phyloP scores from a whole-genome alignment of 148 eudicot genomes.

The Drosera capensis region DNA sequence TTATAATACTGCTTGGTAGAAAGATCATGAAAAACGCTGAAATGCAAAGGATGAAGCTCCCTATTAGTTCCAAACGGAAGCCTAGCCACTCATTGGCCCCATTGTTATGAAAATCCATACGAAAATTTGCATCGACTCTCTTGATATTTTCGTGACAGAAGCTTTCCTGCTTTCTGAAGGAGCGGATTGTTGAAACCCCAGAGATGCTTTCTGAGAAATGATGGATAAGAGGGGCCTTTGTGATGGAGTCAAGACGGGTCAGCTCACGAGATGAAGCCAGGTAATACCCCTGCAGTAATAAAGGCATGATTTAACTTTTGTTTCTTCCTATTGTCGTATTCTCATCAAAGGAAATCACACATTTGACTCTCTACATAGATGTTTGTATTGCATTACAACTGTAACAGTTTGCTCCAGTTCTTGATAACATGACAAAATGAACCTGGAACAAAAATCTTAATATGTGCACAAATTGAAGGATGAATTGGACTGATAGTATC shows the following conservation, averaged over 20 bases:
- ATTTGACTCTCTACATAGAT: too few relatives aligned
- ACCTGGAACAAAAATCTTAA: too few relatives aligned
- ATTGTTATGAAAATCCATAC: slow-evolving; percentile 89
- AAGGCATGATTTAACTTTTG: too few relatives aligned
- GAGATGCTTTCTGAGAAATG: slow-evolving; percentile 95
- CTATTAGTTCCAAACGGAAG: slow-evolving; percentile 73
- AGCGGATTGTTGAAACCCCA: slow-evolving; percentile 89
- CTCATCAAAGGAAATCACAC: too few relatives aligned
- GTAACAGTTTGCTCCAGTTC: too few relatives aligned
- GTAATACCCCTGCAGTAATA: slow-evolving; percentile 48
- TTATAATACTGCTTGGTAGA: slow-evolving; percentile 64
- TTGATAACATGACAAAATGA: too few relatives aligned
- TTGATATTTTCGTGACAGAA: slow-evolving; percentile 59
- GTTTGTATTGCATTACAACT: too few relatives aligned
- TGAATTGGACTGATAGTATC: too few relatives aligned
- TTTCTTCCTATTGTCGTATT: too few relatives aligned
- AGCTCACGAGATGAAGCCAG: slow-evolving; percentile 85
- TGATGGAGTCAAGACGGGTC: slow-evolving; percentile 83
- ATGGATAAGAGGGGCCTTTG: slow-evolving; percentile 88
- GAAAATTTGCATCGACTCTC: slow-evolving; percentile 51
- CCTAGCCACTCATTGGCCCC: slow-evolving; percentile 94
- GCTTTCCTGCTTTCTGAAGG: slow-evolving; percentile 61
- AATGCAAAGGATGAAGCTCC: slow-evolving; percentile 58
- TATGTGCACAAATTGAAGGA: too few relatives aligned
- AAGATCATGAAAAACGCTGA: slow-evolving; percentile 72